These are phyloP conservation scores for Cadophora malorum DNA, from an alignment of 2,329 filamentous ascomycete genomes.

Conservation along the genomic window DNA sequence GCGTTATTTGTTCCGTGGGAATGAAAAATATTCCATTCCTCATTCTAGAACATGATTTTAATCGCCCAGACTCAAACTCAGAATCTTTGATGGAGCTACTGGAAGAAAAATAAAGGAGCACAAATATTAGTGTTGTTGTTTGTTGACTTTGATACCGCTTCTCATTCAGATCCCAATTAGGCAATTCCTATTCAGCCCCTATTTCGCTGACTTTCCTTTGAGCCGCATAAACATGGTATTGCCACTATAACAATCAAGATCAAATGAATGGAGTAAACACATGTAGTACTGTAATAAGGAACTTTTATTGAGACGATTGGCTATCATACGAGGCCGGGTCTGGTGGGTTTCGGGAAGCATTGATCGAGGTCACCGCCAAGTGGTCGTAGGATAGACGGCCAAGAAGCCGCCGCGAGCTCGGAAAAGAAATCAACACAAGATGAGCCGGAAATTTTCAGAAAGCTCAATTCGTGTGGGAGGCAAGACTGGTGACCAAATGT, in stretches of 20 bases:
- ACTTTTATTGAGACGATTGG: background rate
- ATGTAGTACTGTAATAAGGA: background rate
- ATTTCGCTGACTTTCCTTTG: conserved; percentile 32
- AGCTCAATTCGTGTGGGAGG: background rate
- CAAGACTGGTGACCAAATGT: background rate
- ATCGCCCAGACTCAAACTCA: background rate
- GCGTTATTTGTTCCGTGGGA: background rate
- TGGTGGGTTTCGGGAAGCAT: too few species aligned
- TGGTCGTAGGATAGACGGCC: background rate
- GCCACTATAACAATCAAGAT: background rate
- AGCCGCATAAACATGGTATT: conserved; percentile 9
- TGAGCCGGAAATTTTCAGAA: background rate
- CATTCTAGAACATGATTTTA: too few species aligned
- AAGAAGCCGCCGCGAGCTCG: background rate
- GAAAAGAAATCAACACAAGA: background rate
- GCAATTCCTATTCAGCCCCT: conserved; percentile 34
- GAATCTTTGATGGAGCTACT: background rate
- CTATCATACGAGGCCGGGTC: background rate
- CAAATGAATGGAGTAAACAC: background rate
- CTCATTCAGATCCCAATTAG: conserved; percentile 12
- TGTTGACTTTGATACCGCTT: background rate
- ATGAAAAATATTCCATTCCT: background rate
- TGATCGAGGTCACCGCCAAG: background rate
- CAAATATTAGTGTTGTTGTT: background rate
- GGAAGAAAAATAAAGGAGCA: background rate